phyloP scores from a whole-genome alignment of 1,284 basidiomycete genomes.

The Sphagnurus paluster region DNA sequence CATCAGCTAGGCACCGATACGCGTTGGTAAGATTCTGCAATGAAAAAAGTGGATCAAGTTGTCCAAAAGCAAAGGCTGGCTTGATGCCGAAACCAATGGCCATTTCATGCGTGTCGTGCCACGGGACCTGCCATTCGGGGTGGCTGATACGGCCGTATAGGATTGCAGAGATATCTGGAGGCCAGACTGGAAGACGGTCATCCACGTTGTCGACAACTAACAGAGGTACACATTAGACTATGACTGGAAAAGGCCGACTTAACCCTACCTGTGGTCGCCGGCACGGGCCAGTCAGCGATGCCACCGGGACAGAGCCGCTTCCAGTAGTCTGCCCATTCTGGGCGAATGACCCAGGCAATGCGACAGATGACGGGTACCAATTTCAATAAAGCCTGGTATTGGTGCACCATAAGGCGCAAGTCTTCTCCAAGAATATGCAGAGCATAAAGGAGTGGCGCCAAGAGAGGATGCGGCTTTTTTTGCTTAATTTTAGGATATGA shows the following conservation, averaged over 20 bases:
- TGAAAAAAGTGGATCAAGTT: slow-evolving; percentile 51
- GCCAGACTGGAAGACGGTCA: slow-evolving; percentile 70
- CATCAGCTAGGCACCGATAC: slow-evolving; percentile 60
- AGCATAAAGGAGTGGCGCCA: slow-evolving; percentile 60
- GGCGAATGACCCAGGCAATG: slow-evolving; percentile 65
- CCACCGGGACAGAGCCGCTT: slow-evolving; percentile 70
- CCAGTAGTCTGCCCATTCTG: slow-evolving; percentile 90
- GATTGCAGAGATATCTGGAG: slow-evolving; percentile 63
- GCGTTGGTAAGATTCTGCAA: slow-evolving; percentile 51
- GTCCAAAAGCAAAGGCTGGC: slow-evolving; percentile 63
- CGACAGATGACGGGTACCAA: slow-evolving; percentile 67
- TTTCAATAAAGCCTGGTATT: slow-evolving; percentile 54
- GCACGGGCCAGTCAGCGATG: slow-evolving; percentile 55
- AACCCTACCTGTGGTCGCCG: slow-evolving; percentile 43
- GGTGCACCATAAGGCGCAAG: slow-evolving; percentile 54
- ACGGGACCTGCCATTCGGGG: slow-evolving; percentile 63
- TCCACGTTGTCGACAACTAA: slow-evolving; percentile 50
- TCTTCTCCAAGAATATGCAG: slow-evolving; percentile 80
- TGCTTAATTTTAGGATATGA: slow-evolving; percentile 24
- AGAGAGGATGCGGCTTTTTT: slow-evolving; percentile 38
- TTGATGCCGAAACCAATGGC: slow-evolving; percentile 48
- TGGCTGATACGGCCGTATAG: slow-evolving; percentile 65
- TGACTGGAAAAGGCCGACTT: background rate
- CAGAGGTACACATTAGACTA: slow-evolving; percentile 8
- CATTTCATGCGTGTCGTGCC: slow-evolving; percentile 50